phyloP scores from a whole-genome alignment of 257 asterid genomes.

The Haberlea rhodopensis region DNA sequence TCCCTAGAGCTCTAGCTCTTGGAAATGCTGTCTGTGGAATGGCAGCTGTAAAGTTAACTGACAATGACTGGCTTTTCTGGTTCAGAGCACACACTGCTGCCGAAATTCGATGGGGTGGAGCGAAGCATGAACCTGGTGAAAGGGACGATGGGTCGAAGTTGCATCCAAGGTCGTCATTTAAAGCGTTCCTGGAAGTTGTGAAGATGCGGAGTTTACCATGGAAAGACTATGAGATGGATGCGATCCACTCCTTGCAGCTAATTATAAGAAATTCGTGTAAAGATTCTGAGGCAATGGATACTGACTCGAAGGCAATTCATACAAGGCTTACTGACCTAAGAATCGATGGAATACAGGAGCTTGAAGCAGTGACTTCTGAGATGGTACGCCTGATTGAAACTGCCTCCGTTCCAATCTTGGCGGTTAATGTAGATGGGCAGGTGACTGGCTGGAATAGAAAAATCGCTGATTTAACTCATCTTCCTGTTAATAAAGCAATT shows the following conservation, averaged over 20 bases:
- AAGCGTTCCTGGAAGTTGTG: constrained; percentile 86
- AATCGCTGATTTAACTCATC: constrained; percentile 75
- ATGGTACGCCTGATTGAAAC: constrained; percentile 93
- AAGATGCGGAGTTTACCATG: constrained; percentile 76
- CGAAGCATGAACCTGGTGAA: constrained; percentile 72
- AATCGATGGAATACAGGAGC: constrained; percentile 80
- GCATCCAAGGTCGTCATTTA: constrained; percentile 92
- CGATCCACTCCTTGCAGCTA: constrained; percentile 90
- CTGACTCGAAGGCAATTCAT: constrained; percentile 47
- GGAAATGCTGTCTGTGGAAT: constrained; percentile 83
- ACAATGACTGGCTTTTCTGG: constrained; percentile 93
- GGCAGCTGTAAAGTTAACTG: constrained; percentile 87
- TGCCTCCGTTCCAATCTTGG: constrained; percentile 85
- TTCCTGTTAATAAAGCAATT: constrained; percentile 66
- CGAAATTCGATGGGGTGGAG: constrained; percentile 88
- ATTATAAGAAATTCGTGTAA: constrained; percentile 71
- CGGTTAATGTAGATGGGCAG: constrained; percentile 74
- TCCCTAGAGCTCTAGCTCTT: constrained; percentile 81
- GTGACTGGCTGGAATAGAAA: constrained; percentile 93
- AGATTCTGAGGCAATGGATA: constrained; percentile 40
- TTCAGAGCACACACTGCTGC: constrained; percentile 88
- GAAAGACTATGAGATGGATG: constrained; percentile 97
- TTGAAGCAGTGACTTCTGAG: constrained; percentile 84
- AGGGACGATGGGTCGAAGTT: constrained; percentile 80
- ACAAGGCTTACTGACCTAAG: constrained; percentile 65